Base-by-base conservation (phyloP, 257 asterid genomes). In the Solanum habrochaites region DNA sequence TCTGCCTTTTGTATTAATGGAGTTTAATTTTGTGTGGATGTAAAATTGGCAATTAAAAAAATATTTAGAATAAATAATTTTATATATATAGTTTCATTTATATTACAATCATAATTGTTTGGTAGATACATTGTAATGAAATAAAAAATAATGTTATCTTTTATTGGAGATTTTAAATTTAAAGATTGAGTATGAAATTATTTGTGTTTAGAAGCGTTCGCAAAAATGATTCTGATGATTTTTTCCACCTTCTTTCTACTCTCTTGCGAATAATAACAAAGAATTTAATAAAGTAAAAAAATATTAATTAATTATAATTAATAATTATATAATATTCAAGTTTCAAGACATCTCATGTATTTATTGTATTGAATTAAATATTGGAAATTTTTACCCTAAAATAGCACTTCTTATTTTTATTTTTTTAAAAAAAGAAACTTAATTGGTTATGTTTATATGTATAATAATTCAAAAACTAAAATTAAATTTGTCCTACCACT, bases 331-430 rank as follows among this genome's bases (percentile, higher is more conserved):
- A 64, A 5, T 0, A 3, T 32, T 32, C 37, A 32, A 32, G 6
- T 11, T 64, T 66, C 1, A 66, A 66, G 0, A 10, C 32, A 11
- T 2, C 6, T n/a, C 32, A n/a, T 64, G 0, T 5, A 64, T 64
- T 64, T 1, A n/a, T 64, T 64, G 71, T 0, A 6, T n/a, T 0
- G 16, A 11, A 0, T 5, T 64, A n/a, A n/a, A 4, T 62, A n/a
- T 4, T 8, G 1, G 9, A 69, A 32, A 70, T 0, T 23, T 62
- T 62, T 4, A 10, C 31, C 70, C 27, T 60, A 20, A 20, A 56
- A 56, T 7, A 3, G 6, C 9, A 20, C 6, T 58, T 1, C 13
- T 20, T 20, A 49, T 6, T 52, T 56, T 56, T 7, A 7, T 18
- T 56, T 56, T 56, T 49, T 52, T 6, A 2, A 8, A 16, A 52